phyloP scores from a whole-genome alignment of 257 asterid species.

The Nicotiana attenuata region DNA sequence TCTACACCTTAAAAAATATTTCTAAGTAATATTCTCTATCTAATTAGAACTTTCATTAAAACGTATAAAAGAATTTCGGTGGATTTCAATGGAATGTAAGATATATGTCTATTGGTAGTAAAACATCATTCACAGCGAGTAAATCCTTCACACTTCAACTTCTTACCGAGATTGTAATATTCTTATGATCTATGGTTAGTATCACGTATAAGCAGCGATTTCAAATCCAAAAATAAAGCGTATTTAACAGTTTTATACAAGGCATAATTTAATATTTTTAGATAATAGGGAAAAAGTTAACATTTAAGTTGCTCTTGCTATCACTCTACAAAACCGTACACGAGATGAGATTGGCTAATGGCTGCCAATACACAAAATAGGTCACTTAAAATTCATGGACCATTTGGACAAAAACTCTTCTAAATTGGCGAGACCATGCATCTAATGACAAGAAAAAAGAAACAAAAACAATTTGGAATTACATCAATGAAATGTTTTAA shows the following conservation, averaged over 20 bases:
- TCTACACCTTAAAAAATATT: no score
- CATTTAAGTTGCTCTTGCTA: not conserved
- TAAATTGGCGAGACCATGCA: slow-evolving; percentile 1
- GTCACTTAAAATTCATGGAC: not conserved
- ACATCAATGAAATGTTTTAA: not conserved
- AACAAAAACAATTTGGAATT: not conserved
- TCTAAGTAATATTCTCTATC: not conserved
- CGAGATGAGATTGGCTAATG: not conserved
- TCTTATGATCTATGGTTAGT: not conserved
- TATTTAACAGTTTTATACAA: not conserved
- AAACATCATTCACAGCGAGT: not conserved
- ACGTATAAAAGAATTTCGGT: no score
- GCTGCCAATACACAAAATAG: not conserved
- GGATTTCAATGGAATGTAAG: no score
- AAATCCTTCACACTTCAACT: not conserved
- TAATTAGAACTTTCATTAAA: not conserved
- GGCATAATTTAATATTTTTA: not conserved
- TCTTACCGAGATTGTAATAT: not conserved
- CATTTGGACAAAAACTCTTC: not conserved
- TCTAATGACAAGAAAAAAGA: not conserved
- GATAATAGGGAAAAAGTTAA: not conserved
- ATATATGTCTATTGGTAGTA: not conserved
- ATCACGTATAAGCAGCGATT: not conserved
- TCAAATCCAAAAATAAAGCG: not conserved
- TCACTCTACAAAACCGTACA: not conserved